Base-by-base conservation (phyloP, 495 filamentous ascomycete genomes). In the Aspergillus ostianus region DNA sequence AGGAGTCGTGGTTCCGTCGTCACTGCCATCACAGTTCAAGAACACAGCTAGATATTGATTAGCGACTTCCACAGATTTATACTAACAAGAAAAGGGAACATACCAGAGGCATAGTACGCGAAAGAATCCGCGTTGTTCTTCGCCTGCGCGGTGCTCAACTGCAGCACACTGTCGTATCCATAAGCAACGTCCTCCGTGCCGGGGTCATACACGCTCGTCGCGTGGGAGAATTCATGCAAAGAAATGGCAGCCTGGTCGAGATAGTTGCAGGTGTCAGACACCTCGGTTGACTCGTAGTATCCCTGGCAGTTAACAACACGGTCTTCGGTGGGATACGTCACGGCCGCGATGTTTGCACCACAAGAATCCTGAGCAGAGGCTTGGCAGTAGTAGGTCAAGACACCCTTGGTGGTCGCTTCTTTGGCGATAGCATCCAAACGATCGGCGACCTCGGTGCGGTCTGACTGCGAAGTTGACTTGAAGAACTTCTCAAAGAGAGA, bases 131-230 rank as follows among this genome's bases (percentile, higher is more conserved):
- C 64, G 18, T 62, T 63, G 3, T 55, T 53, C 50, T 50, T 29
- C 17, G 59, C 56, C 23, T 60, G 54, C 5, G 41, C 29, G 12
- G 64, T 62, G 17, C 46, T 46, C 18, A 66, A 41, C 17, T 29
- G n/a, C 17, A 66, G 20, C 0, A 66, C 60, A n/a, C 20, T 47
- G 1, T 59, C 56, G 29, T 55, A 55, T 9, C 64, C 64, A 26
- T 66, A 66, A 0, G 49, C 60, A n/a, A 66, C 41, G 51, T 66
- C 64, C 12, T 66, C 64, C 0, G 64, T 66, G 9, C 64, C 64
- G 20, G 59, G 64, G 2, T 19, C 46, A 29, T 66, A 62, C 8
- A 63, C 26, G 5, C 46, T 41, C 21, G 52, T 45, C 1, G 64
- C 64, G 46, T 66, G 64, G 17, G 64, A 50, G 26, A 57, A 62